Percentiles rank a stretch among this genome's conserved stretches.
phyloP scores from a whole-genome alignment of 2,329 filamentous ascomycete genomes.

The Hortaea werneckii region DNA sequence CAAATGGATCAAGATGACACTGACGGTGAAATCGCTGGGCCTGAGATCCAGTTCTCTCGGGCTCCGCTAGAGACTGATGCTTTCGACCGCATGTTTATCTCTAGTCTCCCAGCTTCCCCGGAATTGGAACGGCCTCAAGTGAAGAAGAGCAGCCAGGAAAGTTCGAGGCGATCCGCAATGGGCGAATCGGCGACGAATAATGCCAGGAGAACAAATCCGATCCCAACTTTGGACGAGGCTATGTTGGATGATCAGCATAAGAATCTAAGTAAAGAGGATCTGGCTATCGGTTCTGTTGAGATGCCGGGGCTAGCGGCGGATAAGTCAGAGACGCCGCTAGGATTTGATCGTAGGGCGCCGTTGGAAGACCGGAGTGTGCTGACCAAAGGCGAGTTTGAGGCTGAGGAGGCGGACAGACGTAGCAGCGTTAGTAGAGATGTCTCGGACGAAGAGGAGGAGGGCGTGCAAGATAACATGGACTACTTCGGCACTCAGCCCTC shows the following conservation, averaged over 20 bases:
- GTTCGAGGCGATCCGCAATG: too few relatives aligned
- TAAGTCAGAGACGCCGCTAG: too few relatives aligned
- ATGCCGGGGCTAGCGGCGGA: too few relatives aligned
- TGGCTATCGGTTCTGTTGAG: neutral
- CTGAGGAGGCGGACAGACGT: too few relatives aligned
- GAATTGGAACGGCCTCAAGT: neutral
- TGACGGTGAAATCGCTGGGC: neutral
- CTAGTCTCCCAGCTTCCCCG: slow-evolving; percentile 15
- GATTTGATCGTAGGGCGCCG: too few relatives aligned
- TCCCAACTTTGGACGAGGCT: neutral
- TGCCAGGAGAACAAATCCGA: too few relatives aligned
- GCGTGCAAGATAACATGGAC: slow-evolving; percentile 1
- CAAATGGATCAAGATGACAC: neutral
- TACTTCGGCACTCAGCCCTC: slow-evolving; percentile 7
- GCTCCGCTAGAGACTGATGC: slow-evolving; percentile 18
- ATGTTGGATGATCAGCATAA: neutral
- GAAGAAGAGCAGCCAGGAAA: neutral
- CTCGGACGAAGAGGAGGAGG: slow-evolving; percentile 3
- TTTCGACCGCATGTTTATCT: slow-evolving; percentile 25
- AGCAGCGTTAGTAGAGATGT: neutral
- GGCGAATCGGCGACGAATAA: too few relatives aligned
- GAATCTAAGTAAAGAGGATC: neutral
- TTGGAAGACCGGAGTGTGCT: too few relatives aligned
- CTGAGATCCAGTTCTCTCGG: slow-evolving; percentile 11
- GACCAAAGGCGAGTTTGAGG: too few relatives aligned